Conservation (phyloP, 2,329 filamentous ascomycete species). For the Orbilia blumenaviensis region DNA sequence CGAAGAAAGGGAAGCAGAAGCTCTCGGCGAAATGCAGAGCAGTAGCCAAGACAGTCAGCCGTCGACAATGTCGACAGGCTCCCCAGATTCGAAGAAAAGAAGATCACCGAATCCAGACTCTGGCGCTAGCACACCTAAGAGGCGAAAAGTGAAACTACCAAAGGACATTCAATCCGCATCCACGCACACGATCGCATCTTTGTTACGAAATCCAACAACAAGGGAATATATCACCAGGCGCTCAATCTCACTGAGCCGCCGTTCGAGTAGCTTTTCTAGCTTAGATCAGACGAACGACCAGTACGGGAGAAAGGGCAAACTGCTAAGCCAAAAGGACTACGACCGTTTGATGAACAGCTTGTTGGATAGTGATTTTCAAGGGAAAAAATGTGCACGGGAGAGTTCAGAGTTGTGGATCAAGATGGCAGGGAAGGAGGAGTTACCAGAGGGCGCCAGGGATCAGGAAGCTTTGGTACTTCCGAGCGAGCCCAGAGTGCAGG, state of each 20-base stretch:
- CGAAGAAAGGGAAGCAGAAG: conserved; percentile 8
- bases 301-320: conserved; percentile 55
- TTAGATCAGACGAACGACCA: conserved; percentile 58
- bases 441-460: neutral
- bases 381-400: conserved; percentile 60
- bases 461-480: neutral
- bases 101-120: conserved; percentile 13
- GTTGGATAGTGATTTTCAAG: conserved; percentile 62
- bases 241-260: conserved; percentile 20
- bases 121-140: neutral
- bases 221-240: conserved; percentile 7
- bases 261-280: conserved; percentile 54
- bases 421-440: conserved; percentile 58
- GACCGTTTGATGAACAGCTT: conserved; percentile 61
- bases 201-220: conserved; percentile 38
- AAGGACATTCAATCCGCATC: conserved; percentile 36
- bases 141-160: conserved; percentile 13
- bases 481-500: neutral
- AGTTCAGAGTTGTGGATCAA: conserved; percentile 63
- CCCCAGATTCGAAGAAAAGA: conserved; percentile 10
- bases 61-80: neutral
- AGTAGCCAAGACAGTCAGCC: conserved; percentile 3
- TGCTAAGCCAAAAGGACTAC: conserved; percentile 62
- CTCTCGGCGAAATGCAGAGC: neutral
- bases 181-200: conserved; percentile 39